Conservation (phyloP, 805 yeast genomes). For the Nakazawaea populi region DNA sequence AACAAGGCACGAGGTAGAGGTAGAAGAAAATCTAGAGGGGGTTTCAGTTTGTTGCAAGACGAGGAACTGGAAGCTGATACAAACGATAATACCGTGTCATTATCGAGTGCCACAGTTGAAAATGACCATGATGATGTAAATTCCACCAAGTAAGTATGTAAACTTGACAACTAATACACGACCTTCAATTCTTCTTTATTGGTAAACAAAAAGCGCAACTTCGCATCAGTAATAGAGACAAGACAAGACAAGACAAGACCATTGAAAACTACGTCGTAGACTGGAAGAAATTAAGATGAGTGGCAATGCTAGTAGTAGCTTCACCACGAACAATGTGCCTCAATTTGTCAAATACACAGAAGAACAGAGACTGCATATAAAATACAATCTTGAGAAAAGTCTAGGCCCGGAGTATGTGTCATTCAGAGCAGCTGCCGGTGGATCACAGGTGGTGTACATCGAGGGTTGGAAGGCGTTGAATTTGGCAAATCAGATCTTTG, state of each 20-base stretch:
- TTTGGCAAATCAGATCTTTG: slow-evolving; percentile 76
- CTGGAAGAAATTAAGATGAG: background rate
- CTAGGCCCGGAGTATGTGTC: slow-evolving; percentile 78
- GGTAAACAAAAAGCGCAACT: no score
- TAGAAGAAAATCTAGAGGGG: slow-evolving; percentile 10
- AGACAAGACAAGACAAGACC: no score
- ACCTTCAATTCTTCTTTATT: background rate
- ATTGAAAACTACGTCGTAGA: no score
- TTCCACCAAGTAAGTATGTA: background rate
- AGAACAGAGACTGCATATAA: slow-evolving; percentile 21
- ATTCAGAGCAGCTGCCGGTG: slow-evolving; percentile 71
- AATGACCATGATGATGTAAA: background rate
- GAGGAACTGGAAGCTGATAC: slow-evolving; percentile 10
- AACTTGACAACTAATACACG: background rate
- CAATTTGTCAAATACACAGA: slow-evolving; percentile 14
- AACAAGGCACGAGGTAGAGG: slow-evolving; percentile 9
- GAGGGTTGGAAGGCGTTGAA: slow-evolving; percentile 84
- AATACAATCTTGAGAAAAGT: slow-evolving; percentile 27
- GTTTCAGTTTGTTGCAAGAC: slow-evolving; percentile 3
- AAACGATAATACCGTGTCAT: background rate
- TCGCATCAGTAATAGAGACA: no score
- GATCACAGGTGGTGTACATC: slow-evolving; percentile 60
- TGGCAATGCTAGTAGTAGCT: background rate
- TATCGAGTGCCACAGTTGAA: background rate
- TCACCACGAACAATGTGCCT: background rate